These are phyloP conservation scores for Crucibulum laeve DNA, from an alignment of 768 basidiomycete species.

Conservation along the genomic window DNA sequence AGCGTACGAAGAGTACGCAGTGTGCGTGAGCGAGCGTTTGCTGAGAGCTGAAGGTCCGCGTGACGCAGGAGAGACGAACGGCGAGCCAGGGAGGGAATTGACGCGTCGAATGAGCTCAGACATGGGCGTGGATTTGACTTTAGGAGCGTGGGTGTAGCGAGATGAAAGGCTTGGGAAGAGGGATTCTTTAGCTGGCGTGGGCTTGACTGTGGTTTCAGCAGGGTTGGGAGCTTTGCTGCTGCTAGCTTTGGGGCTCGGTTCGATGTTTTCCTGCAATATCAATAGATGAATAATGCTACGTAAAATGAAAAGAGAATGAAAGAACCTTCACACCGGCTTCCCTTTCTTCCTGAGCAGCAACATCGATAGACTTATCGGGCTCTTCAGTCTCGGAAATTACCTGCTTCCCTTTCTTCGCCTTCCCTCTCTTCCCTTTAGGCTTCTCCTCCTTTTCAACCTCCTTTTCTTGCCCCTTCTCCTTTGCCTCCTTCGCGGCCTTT, in stretches of 20 bases:
- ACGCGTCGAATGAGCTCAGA: constrained; percentile 72
- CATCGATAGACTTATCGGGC: background rate
- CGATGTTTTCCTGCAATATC: constrained; percentile 22
- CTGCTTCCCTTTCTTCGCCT: background rate
- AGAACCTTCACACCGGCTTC: constrained; percentile 14
- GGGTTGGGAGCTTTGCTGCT: constrained; percentile 4
- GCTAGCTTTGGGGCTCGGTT: constrained; percentile 8
- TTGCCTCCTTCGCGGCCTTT: constrained; percentile 7
- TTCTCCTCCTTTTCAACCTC: background rate
- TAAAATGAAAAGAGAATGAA: background rate
- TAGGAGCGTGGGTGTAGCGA: constrained; percentile 45
- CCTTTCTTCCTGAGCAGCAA: constrained; percentile 2
- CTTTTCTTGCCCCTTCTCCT: constrained; percentile 10
- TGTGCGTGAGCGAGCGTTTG: constrained; percentile 11
- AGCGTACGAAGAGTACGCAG: constrained; percentile 57
- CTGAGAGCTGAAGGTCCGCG: constrained; percentile 7
- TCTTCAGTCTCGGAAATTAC: constrained; percentile 1
- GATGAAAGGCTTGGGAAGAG: constrained; percentile 20
- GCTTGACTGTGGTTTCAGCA: constrained; percentile 8
- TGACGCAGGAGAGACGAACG: constrained; percentile 34
- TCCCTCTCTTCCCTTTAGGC: constrained; percentile 11
- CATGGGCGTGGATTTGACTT: constrained; percentile 56
- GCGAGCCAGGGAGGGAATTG: constrained; percentile 62
- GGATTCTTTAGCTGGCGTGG: constrained; percentile 11
- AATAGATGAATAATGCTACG: constrained; percentile 1